phyloP scores from a whole-genome alignment of 2,329 filamentous ascomycete species.

The Pyrenophora seminiperda region DNA sequence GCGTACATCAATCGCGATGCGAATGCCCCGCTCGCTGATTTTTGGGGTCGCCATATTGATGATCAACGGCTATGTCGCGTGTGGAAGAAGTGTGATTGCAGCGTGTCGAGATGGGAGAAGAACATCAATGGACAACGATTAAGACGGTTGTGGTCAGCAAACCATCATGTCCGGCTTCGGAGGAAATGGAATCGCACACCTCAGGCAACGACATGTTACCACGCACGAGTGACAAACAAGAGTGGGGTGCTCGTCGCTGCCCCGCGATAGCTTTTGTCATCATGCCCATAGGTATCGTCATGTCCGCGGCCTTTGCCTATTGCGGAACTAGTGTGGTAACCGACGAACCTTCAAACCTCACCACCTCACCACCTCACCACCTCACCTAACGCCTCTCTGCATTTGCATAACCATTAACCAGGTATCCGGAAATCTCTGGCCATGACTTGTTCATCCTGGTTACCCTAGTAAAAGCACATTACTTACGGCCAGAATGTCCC shows the following conservation, averaged over 20 bases:
- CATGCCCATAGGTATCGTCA: not conserved
- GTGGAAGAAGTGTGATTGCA: not conserved
- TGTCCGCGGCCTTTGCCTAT: not conserved
- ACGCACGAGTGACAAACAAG: not conserved
- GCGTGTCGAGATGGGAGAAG: not conserved
- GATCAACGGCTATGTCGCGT: not conserved
- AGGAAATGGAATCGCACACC: constrained; percentile 1
- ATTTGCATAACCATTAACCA: no score
- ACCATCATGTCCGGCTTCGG: not conserved
- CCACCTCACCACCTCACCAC: no score
- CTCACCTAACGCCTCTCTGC: no score
- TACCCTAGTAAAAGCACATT: no score
- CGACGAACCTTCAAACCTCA: no score
- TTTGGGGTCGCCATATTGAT: constrained; percentile 33
- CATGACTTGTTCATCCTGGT: no score
- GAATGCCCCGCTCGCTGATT: constrained; percentile 62
- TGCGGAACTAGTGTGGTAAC: not conserved
- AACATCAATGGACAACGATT: not conserved
- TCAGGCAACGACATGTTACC: not conserved
- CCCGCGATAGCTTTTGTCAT: constrained; percentile 19
- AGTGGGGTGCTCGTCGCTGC: constrained; percentile 15
- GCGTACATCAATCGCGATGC: constrained; percentile 69
- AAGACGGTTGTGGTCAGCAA: not conserved
- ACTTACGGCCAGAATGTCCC: no score
- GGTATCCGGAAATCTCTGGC: no score